phyloP scores from a whole-genome alignment of 2,329 filamentous ascomycete genomes.

The Aureobasidium subglaciale region DNA sequence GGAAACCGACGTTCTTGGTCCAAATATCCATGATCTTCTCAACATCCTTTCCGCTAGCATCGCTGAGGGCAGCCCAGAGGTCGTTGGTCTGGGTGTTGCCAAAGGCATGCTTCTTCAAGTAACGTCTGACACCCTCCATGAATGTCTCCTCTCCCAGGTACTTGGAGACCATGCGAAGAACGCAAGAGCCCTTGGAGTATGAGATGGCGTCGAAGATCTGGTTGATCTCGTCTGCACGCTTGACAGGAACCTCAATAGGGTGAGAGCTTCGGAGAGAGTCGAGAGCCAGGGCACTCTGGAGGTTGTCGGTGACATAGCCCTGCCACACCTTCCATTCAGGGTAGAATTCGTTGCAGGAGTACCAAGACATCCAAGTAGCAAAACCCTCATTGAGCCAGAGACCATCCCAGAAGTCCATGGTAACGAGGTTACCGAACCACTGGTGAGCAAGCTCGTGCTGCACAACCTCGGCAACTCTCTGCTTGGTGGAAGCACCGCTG shows the following conservation, averaged over 20 bases:
- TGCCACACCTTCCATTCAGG: conserved; percentile 99
- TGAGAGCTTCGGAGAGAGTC: conserved; percentile 92
- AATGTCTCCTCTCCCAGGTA: conserved; percentile 89
- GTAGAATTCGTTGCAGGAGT: conserved; percentile 89
- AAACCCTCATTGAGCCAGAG: conserved; percentile 95
- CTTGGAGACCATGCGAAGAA: conserved; percentile 94
- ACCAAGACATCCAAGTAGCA: conserved; percentile 89
- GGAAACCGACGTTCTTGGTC: conserved; percentile 95
- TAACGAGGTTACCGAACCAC: conserved; percentile 96
- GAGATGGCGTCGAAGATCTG: conserved; percentile 98
- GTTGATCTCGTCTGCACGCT: conserved; percentile 91
- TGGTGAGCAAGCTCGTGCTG: conserved; percentile 96
- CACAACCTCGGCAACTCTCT: conserved; percentile 89
- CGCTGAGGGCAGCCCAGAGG: conserved; percentile 78
- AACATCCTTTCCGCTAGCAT: conserved; percentile 86
- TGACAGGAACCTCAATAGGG: conserved; percentile 92
- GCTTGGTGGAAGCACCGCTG: conserved; percentile 80
- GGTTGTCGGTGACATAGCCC: conserved; percentile 84
- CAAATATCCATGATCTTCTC: conserved; percentile 88
- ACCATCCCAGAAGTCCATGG: conserved; percentile 94
- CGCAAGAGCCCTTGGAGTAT: conserved; percentile 93
- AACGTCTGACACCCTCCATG: conserved; percentile 82
- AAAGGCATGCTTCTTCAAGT: conserved; percentile 95
- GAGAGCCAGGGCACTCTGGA: conserved; percentile 78
- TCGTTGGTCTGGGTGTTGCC: conserved; percentile 89